Evolutionary conservation across 441 rosid genomes (phyloP).

Genomic region (Bruguiera hainesii): DNA sequence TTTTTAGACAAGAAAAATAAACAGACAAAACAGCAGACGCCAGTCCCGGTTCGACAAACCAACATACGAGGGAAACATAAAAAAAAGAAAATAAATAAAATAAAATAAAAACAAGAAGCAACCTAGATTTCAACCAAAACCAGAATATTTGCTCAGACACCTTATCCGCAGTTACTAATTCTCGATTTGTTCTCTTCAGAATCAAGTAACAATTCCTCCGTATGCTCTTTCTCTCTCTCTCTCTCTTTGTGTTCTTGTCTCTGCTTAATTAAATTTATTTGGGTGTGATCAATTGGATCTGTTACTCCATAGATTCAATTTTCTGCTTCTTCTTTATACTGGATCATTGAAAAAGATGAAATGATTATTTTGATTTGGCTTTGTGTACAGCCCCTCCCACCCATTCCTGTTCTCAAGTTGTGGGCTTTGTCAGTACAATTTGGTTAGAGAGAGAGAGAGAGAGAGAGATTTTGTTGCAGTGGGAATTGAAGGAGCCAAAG

Average conservation of each 20-base stretch:
- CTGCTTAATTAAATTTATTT: not conserved
- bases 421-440: not conserved
- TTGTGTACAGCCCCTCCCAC: not conserved
- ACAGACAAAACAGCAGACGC: not conserved
- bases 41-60: not conserved
- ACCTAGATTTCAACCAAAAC: slow-evolving; percentile 24
- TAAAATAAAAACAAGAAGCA: not conserved
- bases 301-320: slow-evolving; percentile 1
- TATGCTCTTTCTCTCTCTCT: not conserved
- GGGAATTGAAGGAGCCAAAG: slow-evolving; percentile 21
- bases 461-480: slow-evolving; percentile 22
- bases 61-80: slow-evolving; percentile 22
- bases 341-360: not conserved
- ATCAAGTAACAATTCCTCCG: not conserved
- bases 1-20: not conserved
- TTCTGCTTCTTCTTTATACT: not conserved
- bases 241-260: not conserved
- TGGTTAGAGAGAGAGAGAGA: slow-evolving; percentile 9
- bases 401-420: not conserved
- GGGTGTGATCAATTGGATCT: slow-evolving; percentile 11
- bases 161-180: slow-evolving; percentile 45
- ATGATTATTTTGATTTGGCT: not conserved
- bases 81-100: too few species aligned
- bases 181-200: slow-evolving; percentile 27
- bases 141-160: slow-evolving; percentile 28